Conservation (phyloP, 495 filamentous ascomycete genomes). For the Emericellopsis terricola region DNA sequence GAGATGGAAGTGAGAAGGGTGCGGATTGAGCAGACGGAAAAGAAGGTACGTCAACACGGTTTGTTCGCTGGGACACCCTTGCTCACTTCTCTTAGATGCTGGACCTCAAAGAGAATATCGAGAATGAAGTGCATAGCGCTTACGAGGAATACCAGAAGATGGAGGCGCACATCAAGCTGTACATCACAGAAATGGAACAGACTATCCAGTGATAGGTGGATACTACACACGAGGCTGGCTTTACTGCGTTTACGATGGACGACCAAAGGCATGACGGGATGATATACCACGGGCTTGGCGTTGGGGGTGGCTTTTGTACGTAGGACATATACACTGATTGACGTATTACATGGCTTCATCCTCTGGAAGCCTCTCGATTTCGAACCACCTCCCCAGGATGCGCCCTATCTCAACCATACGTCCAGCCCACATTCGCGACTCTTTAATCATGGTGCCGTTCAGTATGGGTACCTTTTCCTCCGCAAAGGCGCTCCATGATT, state of each 20-base stretch:
- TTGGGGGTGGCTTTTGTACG: constrained; percentile 2
- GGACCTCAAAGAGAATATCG: constrained; percentile 91
- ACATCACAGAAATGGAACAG: constrained; percentile 98
- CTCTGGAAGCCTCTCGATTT: constrained; percentile 23
- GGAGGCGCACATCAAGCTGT: constrained; percentile 90
- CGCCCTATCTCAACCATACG: constrained; percentile 44
- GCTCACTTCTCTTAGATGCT: constrained; percentile 56
- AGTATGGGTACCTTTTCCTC: constrained; percentile 42
- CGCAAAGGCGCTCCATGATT: constrained; percentile 20
- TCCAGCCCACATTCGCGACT: constrained; percentile 44
- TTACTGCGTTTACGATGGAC: constrained; percentile 4
- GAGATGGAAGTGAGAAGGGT: constrained; percentile 87
- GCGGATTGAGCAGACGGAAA: constrained; percentile 92
- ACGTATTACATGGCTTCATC: not conserved
- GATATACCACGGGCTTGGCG: constrained; percentile 5
- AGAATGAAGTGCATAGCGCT: constrained; percentile 72
- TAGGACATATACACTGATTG: not conserved
- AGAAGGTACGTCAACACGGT: constrained; percentile 52
- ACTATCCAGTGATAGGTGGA: constrained; percentile 29
- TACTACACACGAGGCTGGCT: no score
- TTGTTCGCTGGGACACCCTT: not conserved
- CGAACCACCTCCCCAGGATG: constrained; percentile 58
- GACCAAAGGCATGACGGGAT: constrained; percentile 2
- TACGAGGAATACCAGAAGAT: constrained; percentile 90
- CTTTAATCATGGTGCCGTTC: constrained; percentile 36